A percentile compares a stretch with the other conserved stretches of the same genome.
Evolutionary conservation across 2,329 filamentous ascomycete species (phyloP).

Genomic region (Knoxdaviesia capensis): DNA sequence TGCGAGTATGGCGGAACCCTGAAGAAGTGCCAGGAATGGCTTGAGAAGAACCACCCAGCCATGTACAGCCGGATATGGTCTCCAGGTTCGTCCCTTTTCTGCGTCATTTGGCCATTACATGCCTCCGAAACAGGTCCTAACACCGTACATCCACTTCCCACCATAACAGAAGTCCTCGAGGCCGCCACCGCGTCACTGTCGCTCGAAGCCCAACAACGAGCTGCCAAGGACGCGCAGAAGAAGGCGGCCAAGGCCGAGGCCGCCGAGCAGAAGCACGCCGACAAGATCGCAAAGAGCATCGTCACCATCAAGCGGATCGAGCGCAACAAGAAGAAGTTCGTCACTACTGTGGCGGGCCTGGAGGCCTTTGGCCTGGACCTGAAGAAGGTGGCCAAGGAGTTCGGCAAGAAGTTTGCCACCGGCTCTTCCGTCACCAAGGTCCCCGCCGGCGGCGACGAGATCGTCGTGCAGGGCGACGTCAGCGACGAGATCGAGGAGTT

Average conservation of each 20-base stretch:
- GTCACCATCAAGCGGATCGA: conserved; percentile 92
- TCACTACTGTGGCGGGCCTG: conserved; percentile 78
- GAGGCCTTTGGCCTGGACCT: conserved; percentile 82
- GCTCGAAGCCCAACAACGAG: conserved; percentile 80
- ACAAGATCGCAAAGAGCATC: conserved; percentile 64
- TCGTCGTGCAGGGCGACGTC: conserved; percentile 92
- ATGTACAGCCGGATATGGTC: conserved; percentile 74
- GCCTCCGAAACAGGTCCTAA: neutral
- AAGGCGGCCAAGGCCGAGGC: conserved; percentile 89
- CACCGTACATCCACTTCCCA: neutral
- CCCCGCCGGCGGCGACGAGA: conserved; percentile 74
- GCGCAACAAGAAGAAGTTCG: conserved; percentile 93
- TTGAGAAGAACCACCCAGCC: conserved; percentile 50
- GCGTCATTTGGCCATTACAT: neutral
- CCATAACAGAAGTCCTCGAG: conserved; percentile 48
- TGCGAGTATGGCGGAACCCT: conserved; percentile 95
- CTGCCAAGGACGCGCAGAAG: conserved; percentile 89
- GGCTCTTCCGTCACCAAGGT: conserved; percentile 83
- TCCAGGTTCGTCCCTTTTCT: conserved; percentile 36
- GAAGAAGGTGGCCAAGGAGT: conserved; percentile 86
- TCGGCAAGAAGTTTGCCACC: conserved; percentile 97
- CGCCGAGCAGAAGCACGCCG: conserved; percentile 63
- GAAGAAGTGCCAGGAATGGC: conserved; percentile 96
- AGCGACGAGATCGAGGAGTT: conserved; percentile 90
- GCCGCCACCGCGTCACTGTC: conserved; percentile 73